phyloP scores from a whole-genome alignment of 805 yeast genomes.

The Soucietia sequanensis region DNA sequence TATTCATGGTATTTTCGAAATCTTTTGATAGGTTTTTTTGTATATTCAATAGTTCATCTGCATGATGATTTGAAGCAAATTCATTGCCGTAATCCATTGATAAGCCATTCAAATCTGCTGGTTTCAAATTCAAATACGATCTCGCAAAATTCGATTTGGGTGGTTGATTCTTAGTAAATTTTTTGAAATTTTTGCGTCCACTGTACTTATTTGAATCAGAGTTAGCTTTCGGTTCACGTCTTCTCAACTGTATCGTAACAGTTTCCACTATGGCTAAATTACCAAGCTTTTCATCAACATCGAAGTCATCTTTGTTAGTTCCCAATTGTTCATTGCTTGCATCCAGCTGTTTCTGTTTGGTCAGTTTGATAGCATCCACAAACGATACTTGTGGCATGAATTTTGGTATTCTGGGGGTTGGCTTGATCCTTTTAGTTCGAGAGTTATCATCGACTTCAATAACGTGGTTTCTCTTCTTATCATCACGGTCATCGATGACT shows the following conservation, averaged over 20 bases:
- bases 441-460: slow-evolving; percentile 1
- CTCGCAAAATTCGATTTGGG: slow-evolving; percentile 17
- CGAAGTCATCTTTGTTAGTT: slow-evolving; percentile 11
- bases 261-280: slow-evolving; percentile 32
- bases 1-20: slow-evolving; percentile 15
- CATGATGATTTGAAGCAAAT: slow-evolving; percentile 2
- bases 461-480: too few species aligned
- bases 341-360: too few species aligned
- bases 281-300: slow-evolving; percentile 12
- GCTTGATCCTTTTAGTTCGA: slow-evolving; percentile 6
- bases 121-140: slow-evolving; percentile 20
- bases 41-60: slow-evolving; percentile 2
- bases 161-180: slow-evolving; percentile 22
- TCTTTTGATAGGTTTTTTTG: slow-evolving; percentile 12
- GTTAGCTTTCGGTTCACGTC: neutral
- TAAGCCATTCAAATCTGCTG: too few species aligned
- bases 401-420: slow-evolving; percentile 4
- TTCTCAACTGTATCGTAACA: slow-evolving; percentile 18
- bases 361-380: slow-evolving; percentile 28
- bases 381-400: slow-evolving; percentile 18
- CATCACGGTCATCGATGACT: too few species aligned
- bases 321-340: too few species aligned
- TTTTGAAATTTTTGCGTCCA: slow-evolving; percentile 30
- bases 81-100: neutral
- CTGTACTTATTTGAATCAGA: slow-evolving; percentile 4